These are phyloP conservation scores for Colletotrichum zoysiae DNA, from an alignment of 2,329 filamentous ascomycete species.

Conservation along the genomic window DNA sequence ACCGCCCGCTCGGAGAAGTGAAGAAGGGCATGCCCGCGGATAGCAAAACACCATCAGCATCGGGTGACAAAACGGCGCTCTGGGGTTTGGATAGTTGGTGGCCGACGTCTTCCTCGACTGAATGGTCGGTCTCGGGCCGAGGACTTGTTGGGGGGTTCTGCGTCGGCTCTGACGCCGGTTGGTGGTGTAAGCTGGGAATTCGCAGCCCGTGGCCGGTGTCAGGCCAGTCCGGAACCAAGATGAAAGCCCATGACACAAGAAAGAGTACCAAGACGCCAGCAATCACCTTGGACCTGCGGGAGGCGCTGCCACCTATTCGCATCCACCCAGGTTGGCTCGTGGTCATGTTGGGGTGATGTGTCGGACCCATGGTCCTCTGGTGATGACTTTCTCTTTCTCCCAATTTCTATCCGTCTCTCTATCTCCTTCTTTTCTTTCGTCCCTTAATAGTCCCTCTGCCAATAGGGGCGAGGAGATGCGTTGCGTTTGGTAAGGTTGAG, in stretches of 20 bases:
- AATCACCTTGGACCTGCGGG: slow-evolving; percentile 23
- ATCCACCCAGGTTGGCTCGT: slow-evolving; percentile 22
- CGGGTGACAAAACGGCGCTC: slow-evolving; percentile 20
- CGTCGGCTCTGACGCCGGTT: background rate
- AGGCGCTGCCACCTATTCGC: slow-evolving; percentile 10
- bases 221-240: slow-evolving; percentile 26
- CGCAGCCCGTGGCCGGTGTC: slow-evolving; percentile 9
- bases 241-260: slow-evolving; percentile 18
- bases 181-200: slow-evolving; percentile 7
- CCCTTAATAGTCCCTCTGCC: background rate
- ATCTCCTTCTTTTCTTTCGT: background rate
- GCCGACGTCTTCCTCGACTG: background rate
- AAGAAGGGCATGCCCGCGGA: slow-evolving; percentile 25
- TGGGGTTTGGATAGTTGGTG: background rate
- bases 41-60: slow-evolving; percentile 30
- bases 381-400: background rate
- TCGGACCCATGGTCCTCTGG: slow-evolving; percentile 25
- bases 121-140: no score
- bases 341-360: slow-evolving; percentile 17
- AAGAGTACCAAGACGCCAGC: slow-evolving; percentile 23
- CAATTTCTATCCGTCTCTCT: background rate
- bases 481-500: background rate
- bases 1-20: slow-evolving; percentile 30
- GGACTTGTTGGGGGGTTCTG: background rate
- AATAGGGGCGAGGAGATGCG: background rate